A percentile compares a stretch with the other conserved stretches of the same genome.
Evolutionary conservation across 208 protist species (phyloP).

Genomic region (Balamuthia mandrillaris): DNA sequence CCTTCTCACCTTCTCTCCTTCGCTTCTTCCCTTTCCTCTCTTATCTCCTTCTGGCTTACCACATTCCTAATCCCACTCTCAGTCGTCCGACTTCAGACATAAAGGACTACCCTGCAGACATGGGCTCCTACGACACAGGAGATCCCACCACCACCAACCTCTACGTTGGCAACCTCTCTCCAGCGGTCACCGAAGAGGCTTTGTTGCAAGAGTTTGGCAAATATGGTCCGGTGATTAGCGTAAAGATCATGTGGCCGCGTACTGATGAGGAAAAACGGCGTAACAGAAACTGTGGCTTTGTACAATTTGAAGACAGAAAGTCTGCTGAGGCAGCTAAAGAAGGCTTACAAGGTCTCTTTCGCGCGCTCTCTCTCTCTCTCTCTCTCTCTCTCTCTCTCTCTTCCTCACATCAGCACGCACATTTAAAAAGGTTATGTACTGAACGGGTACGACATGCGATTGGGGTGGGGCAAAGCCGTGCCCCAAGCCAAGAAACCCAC

Average conservation of each 20-base stretch:
- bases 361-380: not conserved
- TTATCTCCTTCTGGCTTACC: too few species aligned
- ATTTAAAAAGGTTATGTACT: constrained; percentile 22
- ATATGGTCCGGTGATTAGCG: constrained; percentile 33
- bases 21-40: too few species aligned
- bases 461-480: constrained; percentile 58
- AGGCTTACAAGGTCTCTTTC: not conserved
- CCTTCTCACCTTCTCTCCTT: too few species aligned
- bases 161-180: constrained; percentile 52
- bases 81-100: too few species aligned
- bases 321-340: constrained; percentile 15
- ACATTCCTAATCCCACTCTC: too few species aligned
- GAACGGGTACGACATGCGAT: constrained; percentile 38
- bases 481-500: too few species aligned
- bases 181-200: constrained; percentile 41
- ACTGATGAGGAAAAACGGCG: constrained; percentile 47
- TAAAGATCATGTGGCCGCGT: constrained; percentile 60
- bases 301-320: not conserved
- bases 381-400: not conserved
- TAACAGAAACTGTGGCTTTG: constrained; percentile 48
- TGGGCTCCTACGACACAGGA: not conserved
- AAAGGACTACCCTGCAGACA: too few species aligned
- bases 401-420: not conserved
- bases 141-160: constrained; percentile 53
- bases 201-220: constrained; percentile 39